Conservation (phyloP, 805 yeast genomes). For the Metschnikowia dekortorum region DNA sequence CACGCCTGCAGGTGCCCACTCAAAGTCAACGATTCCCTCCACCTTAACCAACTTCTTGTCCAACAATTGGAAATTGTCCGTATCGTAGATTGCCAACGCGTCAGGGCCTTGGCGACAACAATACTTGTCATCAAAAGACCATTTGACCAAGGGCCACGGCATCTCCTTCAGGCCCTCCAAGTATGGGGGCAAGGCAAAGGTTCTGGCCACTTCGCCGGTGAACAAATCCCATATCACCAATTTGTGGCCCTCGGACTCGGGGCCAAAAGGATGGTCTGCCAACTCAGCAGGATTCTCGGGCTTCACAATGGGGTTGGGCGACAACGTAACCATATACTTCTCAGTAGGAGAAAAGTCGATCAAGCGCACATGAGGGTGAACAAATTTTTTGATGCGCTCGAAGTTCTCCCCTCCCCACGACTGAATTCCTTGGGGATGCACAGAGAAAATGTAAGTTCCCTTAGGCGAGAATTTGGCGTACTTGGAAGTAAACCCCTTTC, state of each 20-base stretch:
- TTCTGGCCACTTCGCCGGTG: constrained; percentile 78
- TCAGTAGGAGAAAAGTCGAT: constrained; percentile 92
- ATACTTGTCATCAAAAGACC: constrained; percentile 90
- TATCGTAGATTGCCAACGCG: constrained; percentile 85
- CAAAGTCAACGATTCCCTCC: constrained; percentile 84
- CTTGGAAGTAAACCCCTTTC: constrained; percentile 82
- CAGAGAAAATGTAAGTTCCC: constrained; percentile 82
- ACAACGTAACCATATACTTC: constrained; percentile 82
- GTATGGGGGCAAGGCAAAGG: constrained; percentile 84
- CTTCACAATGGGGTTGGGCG: constrained; percentile 73
- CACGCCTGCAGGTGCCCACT: constrained; percentile 90
- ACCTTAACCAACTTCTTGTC: constrained; percentile 83
- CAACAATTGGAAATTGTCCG: constrained; percentile 69
- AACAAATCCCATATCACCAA: constrained; percentile 88
- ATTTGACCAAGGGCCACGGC: constrained; percentile 95
- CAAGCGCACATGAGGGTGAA: constrained; percentile 85
- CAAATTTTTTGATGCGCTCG: constrained; percentile 67
- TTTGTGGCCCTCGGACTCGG: constrained; percentile 88
- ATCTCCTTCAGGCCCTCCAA: constrained; percentile 62
- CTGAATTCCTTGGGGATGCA: constrained; percentile 92
- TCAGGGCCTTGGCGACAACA: constrained; percentile 95
- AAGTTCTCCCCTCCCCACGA: constrained; percentile 92
- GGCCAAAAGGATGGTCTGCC: constrained; percentile 74
- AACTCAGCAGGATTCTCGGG: constrained; percentile 62
- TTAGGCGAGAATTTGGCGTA: constrained; percentile 88